Evolutionary conservation across 2,329 filamentous ascomycete genomes (phyloP), one percentile per base, ranked within the genome.

Genomic region (Bertia moriformis): DNA sequence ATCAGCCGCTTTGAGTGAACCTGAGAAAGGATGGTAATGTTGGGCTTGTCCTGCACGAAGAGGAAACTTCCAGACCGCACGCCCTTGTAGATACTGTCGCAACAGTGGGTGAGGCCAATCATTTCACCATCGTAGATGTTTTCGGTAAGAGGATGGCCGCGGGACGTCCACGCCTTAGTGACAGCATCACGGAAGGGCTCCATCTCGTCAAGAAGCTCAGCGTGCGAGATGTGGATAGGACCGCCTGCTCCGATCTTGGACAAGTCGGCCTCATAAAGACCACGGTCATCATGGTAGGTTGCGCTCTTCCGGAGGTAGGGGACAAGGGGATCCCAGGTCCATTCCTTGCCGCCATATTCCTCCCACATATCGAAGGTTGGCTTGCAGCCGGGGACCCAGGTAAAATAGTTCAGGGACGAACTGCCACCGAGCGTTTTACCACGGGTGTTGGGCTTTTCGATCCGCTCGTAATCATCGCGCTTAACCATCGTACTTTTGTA

Each of bases 311-410:
- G 60, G 4, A 77, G 56, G 45, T 75, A 76, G 4, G 61, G 56
- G 3, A 63, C 56, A 29, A 60, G 55, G 5, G 51, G 57, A 2
- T 73, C 62, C 67, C 69, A 78, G 0, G 58, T 74, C 74, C 74
- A 80, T 29, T 70, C 63, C 46, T 83, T 73, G 4, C 83, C 83
- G 38, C 82, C 81, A 22, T 69, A 71, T 54, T 83, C 82, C n/a
- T 74, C 75, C 63, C 80, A 71, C 15, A 78, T 77, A 50, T 88
- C 69, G 46, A 72, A 78, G 0, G 72, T 78, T 2, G 61, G 60
- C 40, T 66, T 65, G 41, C 63, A 69, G 2, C 73, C 74, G 1
- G 66, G 71, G 4, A 75, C 61, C 73, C 73, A 79, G 13, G 72
- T 76, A 52, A 70, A 77, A 51, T 78, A 80, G 55, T 80, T 80